Percentiles rank a stretch among this genome's conserved stretches.
phyloP scores from a whole-genome alignment of 306 rosid species.

The Dicorynia guianensis region DNA sequence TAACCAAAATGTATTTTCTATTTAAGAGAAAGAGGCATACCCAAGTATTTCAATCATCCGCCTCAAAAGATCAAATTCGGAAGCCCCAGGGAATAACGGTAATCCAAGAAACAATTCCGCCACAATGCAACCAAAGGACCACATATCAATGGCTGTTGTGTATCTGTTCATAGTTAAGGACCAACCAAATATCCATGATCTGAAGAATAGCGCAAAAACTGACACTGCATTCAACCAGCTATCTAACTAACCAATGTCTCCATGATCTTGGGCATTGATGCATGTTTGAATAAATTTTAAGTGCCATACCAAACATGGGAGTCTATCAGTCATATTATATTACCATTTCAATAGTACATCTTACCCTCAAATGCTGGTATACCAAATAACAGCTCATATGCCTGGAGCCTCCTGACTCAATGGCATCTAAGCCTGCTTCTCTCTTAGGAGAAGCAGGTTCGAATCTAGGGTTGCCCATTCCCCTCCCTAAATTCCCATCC shows the following conservation, averaged over 20 bases:
- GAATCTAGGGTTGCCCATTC: too few relatives aligned
- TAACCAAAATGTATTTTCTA: slow-evolving; percentile 11
- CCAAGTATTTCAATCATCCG: slow-evolving; percentile 97
- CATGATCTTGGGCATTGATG: not conserved
- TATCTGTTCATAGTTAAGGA: slow-evolving; percentile 76
- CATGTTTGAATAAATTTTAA: slow-evolving; percentile 14
- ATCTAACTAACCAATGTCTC: slow-evolving; percentile 32
- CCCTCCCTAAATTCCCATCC: too few relatives aligned
- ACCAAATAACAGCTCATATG: not conserved
- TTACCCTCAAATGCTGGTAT: not conserved
- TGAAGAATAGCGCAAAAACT: slow-evolving; percentile 11
- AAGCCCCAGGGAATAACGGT: slow-evolving; percentile 98
- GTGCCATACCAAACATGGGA: slow-evolving; percentile 12
- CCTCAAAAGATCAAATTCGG: slow-evolving; percentile 91
- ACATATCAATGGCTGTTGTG: slow-evolving; percentile 98
- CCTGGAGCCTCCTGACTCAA: too few relatives aligned
- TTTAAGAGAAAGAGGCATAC: slow-evolving; percentile 60
- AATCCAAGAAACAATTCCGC: slow-evolving; percentile 97
- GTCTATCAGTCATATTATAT: too few relatives aligned
- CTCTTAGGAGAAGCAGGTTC: too few relatives aligned
- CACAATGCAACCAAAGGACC: slow-evolving; percentile 99
- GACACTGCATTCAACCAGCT: slow-evolving; percentile 9
- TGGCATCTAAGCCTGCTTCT: too few relatives aligned
- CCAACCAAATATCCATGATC: slow-evolving; percentile 29
- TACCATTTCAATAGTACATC: too few relatives aligned